Percentiles rank a stretch among this genome's conserved stretches.
These are phyloP conservation scores for Spongispora temasekensis DNA, from an alignment of 1,284 basidiomycete genomes.

Conservation along the genomic window DNA sequence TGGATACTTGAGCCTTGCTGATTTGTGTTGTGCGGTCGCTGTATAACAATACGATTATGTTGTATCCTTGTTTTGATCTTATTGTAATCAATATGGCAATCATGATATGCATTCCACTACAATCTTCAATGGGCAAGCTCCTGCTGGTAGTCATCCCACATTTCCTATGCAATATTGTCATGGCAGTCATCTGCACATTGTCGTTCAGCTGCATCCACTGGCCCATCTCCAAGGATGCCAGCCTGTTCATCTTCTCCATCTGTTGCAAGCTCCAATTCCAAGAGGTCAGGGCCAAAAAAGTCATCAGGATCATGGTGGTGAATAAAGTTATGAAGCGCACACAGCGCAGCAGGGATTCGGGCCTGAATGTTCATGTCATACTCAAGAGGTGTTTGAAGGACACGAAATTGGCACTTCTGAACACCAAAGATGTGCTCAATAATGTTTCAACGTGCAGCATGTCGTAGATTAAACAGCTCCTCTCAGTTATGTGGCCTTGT, in stretches of 20 bases:
- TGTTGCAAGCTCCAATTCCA: not conserved
- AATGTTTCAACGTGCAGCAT: slow-evolving; percentile 41
- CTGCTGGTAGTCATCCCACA: not conserved
- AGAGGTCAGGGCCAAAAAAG: not conserved
- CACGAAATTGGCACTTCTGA: slow-evolving; percentile 36
- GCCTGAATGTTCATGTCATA: slow-evolving; percentile 37
- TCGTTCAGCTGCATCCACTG: not conserved
- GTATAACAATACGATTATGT: not conserved
- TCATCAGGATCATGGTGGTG: not conserved
- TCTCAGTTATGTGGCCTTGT: slow-evolving; percentile 21
- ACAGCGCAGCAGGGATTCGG: slow-evolving; percentile 30
- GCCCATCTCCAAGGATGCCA: not conserved
- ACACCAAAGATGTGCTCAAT: slow-evolving; percentile 46
- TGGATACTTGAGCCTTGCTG: not conserved
- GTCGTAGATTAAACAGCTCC: slow-evolving; percentile 44
- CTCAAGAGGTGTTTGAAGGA: slow-evolving; percentile 29
- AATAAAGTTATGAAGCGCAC: slow-evolving; percentile 43
- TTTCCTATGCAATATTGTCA: not conserved
- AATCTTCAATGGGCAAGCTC: not conserved
- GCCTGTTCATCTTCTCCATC: not conserved
- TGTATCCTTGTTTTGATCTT: too few species aligned
- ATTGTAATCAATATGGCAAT: not conserved
- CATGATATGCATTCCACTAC: not conserved
- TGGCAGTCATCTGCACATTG: not conserved
- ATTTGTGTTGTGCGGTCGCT: too few species aligned